Conservation (phyloP, 164 flowering plant species). For the Nymphaea thermarum region DNA sequence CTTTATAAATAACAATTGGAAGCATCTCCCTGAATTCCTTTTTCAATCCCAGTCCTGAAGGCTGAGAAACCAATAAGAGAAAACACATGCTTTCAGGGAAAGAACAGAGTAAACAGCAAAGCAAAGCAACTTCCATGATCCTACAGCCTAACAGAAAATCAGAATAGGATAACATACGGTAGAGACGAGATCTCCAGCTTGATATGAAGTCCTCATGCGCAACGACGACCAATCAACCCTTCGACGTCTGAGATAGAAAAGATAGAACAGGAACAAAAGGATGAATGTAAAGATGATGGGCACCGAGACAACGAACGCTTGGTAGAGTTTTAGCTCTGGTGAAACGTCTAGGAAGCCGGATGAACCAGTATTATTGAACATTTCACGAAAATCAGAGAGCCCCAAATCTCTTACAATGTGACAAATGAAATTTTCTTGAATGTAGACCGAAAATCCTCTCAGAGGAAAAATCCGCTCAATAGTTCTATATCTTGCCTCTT, state of each 20-base stretch:
- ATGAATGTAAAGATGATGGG: constrained; percentile 49
- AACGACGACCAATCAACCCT: constrained; percentile 56
- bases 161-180: constrained; percentile 21
- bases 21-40: constrained; percentile 84
- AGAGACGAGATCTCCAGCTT: constrained; percentile 8
- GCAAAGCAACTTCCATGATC: neutral
- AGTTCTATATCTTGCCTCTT: no score
- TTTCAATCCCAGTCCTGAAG: constrained; percentile 52
- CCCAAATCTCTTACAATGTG: no score
- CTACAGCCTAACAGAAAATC: neutral
- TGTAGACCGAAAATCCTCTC: no score
- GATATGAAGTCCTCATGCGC: constrained; percentile 29
- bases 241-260: constrained; percentile 54
- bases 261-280: constrained; percentile 43
- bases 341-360: constrained; percentile 9
- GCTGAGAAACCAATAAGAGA: constrained; percentile 8
- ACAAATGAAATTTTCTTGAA: no score
- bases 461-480: no score
- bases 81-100: neutral
- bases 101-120: neutral
- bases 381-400: no score
- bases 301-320: constrained; percentile 47
- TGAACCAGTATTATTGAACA: no score
- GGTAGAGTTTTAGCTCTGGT: constrained; percentile 44
- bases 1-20: constrained; percentile 61